phyloP scores from a whole-genome alignment of 768 basidiomycete genomes.

The Hygrocybe coccinea region DNA sequence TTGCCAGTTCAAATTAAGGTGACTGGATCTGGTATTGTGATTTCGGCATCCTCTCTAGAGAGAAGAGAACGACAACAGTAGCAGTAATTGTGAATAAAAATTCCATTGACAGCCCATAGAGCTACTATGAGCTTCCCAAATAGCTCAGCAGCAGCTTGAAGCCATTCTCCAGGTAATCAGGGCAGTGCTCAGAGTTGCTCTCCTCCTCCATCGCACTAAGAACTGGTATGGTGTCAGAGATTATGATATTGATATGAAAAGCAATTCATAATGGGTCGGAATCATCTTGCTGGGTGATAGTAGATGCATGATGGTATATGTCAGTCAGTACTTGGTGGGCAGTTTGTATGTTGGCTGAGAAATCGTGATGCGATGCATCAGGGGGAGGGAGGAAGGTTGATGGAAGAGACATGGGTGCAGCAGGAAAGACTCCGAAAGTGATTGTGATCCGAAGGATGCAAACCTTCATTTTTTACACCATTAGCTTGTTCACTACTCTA shows the following conservation, averaged over 20 bases:
- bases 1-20: not conserved
- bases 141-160: too few species aligned
- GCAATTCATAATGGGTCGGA: slow-evolving; percentile 2
- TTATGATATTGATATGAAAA: not conserved
- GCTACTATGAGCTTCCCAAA: too few species aligned
- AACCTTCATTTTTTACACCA: too few species aligned
- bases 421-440: too few species aligned
- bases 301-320: not conserved
- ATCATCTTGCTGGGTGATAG: not conserved
- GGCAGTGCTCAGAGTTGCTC: not conserved
- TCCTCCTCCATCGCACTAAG: not conserved
- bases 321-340: not conserved
- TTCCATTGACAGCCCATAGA: too few species aligned
- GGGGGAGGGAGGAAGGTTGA: too few species aligned
- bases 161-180: not conserved
- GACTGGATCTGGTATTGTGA: not conserved
- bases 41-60: not conserved
- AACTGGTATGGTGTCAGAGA: not conserved
- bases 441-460: too few species aligned
- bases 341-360: not conserved
- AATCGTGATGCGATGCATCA: too few species aligned
- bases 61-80: not conserved
- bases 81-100: not conserved
- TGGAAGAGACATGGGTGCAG: too few species aligned
- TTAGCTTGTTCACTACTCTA: too few species aligned